Conservation (phyloP, 2,329 filamentous ascomycete species). For the Sordariomycetes sp. region DNA sequence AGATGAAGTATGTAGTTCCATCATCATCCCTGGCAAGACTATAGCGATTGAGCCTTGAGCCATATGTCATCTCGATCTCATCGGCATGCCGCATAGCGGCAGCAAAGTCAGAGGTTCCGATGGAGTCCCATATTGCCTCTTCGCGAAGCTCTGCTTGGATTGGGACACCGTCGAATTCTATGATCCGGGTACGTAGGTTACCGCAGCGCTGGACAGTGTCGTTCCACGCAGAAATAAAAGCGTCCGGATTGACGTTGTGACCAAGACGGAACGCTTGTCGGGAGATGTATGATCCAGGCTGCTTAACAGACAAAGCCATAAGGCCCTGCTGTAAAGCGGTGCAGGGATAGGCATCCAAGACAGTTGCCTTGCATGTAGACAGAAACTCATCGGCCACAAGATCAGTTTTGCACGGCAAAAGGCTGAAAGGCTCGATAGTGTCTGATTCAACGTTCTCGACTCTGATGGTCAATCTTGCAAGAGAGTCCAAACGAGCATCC, state of each 20-base stretch:
- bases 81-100: not conserved
- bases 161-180: not conserved
- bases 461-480: not conserved
- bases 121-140: not conserved
- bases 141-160: not conserved
- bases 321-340: slow-evolving; percentile 28
- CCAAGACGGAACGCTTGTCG: slow-evolving; percentile 1
- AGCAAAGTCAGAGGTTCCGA: not conserved
- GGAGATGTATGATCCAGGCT: slow-evolving; percentile 10
- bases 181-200: slow-evolving; percentile 10
- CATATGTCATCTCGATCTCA: not conserved
- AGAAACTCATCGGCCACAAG: not conserved
- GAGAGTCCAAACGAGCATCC: slow-evolving; percentile 1
- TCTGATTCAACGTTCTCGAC: not conserved
- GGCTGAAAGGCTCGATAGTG: not conserved
- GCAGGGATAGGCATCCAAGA: slow-evolving; percentile 25
- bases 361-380: not conserved
- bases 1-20: slow-evolving; percentile 9
- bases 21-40: not conserved
- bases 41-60: not conserved
- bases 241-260: slow-evolving; percentile 3
- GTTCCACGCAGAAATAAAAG: slow-evolving; percentile 10
- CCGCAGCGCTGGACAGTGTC: slow-evolving; percentile 6
- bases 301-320: slow-evolving; percentile 15
- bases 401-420: not conserved